Evolutionary conservation across 768 basidiomycete genomes (phyloP), one percentile per base, ranked within the genome.

Genomic region (Plicaturopsis crispa): DNA sequence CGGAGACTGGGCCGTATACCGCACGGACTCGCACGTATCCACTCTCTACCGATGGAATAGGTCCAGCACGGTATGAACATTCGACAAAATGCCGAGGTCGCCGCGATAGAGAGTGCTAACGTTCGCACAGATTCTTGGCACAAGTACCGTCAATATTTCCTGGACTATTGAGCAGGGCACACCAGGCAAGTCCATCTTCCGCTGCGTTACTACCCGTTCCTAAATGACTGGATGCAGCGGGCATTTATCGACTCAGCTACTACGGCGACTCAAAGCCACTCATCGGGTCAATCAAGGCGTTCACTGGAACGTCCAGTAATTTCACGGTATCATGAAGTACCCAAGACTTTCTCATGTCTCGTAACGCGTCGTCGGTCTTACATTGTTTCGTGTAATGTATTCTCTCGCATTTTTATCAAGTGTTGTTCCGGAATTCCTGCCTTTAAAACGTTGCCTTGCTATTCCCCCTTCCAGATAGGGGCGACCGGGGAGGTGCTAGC

Each of bases 1-100:
- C 20, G 47, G 48, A 17, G 54, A 60, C 37, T 88, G 82, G 84
- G 60, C 43, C 42, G 52, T 67, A 1, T 72, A 80, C 23, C 68
- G 77, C 36, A 77, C 80, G 11, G 86, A 89, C 57, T 86, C 85
- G 14, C 84, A 87, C 54, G 83, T 83, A 21, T 85, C 81, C 4
- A 86, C 84, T 1, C 67, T 65, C 14, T 85, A 73, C 49, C 63
- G 66, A 41, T 87, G 85, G 85, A 56, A 49, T 17, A 66, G 80
- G 55, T 73, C 66, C 10, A 80, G 56, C 56, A 65, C 63, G 2
- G 72, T 78, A 49, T n/a, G n/a, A n/a, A n/a, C 26, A 14, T 28
- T 28, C 14, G 8, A 8, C 26, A 14, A 28, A 28, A 14, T 8
- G 26, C 26, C 26, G 14, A 28, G 14, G 10, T 28, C n/a, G n/a